phyloP scores from a whole-genome alignment of 345 rosid genomes.

The Arabis hirsuta region DNA sequence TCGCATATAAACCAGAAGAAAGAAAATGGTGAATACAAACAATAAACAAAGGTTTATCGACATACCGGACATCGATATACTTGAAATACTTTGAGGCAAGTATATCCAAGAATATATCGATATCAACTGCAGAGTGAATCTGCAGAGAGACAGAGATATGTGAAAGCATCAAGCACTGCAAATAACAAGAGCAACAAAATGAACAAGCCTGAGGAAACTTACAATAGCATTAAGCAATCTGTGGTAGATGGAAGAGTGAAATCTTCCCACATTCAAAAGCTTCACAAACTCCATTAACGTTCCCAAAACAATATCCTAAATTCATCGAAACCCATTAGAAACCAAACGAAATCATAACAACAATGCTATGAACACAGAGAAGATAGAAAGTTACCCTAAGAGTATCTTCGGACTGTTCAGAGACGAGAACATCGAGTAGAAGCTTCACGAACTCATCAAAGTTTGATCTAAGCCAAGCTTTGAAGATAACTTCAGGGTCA shows the following conservation, averaged over 20 bases:
- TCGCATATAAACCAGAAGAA: conserved; percentile 12
- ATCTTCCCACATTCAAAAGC: conserved; percentile 67
- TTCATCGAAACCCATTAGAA: not conserved
- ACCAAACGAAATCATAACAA: not conserved
- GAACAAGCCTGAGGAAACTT: conserved; percentile 36
- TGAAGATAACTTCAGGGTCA: conserved; percentile 64
- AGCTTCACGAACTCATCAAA: conserved; percentile 69
- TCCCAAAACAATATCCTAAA: conserved; percentile 79
- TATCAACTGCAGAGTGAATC: conserved; percentile 55
- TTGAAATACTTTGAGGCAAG: conserved; percentile 75
- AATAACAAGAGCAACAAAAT: not conserved
- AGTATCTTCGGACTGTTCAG: conserved; percentile 56
- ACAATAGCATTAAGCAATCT: conserved; percentile 69
- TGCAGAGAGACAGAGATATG: conserved; percentile 37
- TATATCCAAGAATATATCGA: conserved; percentile 53
- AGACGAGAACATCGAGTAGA: conserved; percentile 54
- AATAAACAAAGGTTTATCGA: conserved; percentile 5
- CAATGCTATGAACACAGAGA: not conserved
- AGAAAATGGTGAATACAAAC: not conserved
- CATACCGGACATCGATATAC: conserved; percentile 78
- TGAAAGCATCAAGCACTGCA: not conserved
- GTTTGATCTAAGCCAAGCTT: conserved; percentile 82
- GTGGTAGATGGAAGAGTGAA: conserved; percentile 73
- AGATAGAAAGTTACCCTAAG: conserved; percentile 51
- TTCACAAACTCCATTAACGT: conserved; percentile 84